phyloP scores from a whole-genome alignment of 2,329 filamentous ascomycete genomes.

The Aspergillus puulaauensis region DNA sequence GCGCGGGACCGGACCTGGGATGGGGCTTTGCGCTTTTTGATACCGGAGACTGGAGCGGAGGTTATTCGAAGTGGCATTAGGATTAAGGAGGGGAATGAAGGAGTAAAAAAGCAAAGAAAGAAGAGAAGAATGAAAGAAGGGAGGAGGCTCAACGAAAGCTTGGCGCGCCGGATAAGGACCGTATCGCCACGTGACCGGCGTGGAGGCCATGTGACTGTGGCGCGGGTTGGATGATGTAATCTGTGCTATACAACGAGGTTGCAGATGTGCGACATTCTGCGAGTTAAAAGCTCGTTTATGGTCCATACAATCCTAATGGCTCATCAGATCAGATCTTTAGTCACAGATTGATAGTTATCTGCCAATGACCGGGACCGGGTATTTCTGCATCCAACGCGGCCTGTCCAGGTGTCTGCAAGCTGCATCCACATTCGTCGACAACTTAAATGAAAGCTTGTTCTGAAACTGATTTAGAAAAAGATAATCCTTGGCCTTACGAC shows the following conservation, averaged over 20 bases:
- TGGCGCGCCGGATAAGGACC: background rate
- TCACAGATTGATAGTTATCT: background rate
- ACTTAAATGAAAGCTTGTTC: background rate
- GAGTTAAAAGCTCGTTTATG: background rate
- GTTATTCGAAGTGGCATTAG: conserved; percentile 50
- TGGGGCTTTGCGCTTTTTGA: conserved; percentile 40
- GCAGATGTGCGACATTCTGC: background rate
- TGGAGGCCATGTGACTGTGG: background rate
- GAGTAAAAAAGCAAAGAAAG: background rate
- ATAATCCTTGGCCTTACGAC: background rate
- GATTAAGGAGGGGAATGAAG: conserved; percentile 2
- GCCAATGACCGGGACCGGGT: background rate
- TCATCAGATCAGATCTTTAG: background rate
- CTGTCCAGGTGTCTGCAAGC: background rate
- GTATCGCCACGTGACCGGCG: background rate
- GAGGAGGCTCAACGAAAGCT: conserved; percentile 2
- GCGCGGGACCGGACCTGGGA: conserved; percentile 28
- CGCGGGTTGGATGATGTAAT: background rate
- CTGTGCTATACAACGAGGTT: background rate
- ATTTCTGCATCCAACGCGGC: background rate
- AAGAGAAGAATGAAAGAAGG: background rate
- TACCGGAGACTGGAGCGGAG: conserved; percentile 47
- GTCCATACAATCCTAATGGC: background rate
- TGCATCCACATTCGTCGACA: background rate
- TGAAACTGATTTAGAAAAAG: background rate